A percentile compares a stretch with the other conserved stretches of the same genome.
Evolutionary conservation across 2,329 filamentous ascomycete genomes (phyloP).

Genomic region (Microdochium bolleyi): DNA sequence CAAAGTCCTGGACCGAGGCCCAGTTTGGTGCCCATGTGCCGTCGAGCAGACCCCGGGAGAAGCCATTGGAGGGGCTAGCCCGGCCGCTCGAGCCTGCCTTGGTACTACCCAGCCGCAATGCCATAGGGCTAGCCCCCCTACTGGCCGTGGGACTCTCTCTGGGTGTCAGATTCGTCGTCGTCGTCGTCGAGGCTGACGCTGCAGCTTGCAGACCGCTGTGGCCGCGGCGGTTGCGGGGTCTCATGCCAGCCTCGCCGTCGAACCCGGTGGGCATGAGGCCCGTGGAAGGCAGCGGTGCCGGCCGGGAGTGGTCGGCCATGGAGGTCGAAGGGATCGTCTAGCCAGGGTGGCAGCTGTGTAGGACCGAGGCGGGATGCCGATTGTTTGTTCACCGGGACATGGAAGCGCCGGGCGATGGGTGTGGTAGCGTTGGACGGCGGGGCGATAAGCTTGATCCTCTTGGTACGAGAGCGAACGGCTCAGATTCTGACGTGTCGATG

Average conservation of each 20-base stretch:
- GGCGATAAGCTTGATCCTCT: background rate
- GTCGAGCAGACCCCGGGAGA: slow-evolving; percentile 35
- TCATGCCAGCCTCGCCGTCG: slow-evolving; percentile 31
- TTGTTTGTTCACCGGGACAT: background rate
- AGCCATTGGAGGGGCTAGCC: slow-evolving; percentile 19
- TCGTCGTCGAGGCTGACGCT: background rate
- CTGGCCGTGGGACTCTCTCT: slow-evolving; percentile 29
- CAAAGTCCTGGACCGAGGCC: slow-evolving; percentile 47
- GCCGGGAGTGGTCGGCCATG: slow-evolving; percentile 17
- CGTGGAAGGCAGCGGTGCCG: slow-evolving; percentile 35
- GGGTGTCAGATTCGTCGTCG: slow-evolving; percentile 20
- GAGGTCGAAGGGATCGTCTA: slow-evolving; percentile 7
- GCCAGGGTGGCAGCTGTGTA: slow-evolving; percentile 1
- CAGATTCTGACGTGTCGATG: background rate
- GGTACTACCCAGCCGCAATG: slow-evolving; percentile 26
- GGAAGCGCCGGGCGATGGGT: background rate
- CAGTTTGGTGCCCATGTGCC: slow-evolving; percentile 46
- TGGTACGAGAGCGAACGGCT: background rate
- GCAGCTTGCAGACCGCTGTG: slow-evolving; percentile 7
- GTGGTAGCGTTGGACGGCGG: background rate
- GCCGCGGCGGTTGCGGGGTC: slow-evolving; percentile 42
- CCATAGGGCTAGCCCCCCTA: slow-evolving; percentile 40
- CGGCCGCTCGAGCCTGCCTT: slow-evolving; percentile 15
- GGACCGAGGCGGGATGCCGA: background rate
- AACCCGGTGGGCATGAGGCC: slow-evolving; percentile 31